Evolutionary conservation across 2,329 filamentous ascomycete genomes (phyloP).

Genomic region (Verticillium nonalfalfae): DNA sequence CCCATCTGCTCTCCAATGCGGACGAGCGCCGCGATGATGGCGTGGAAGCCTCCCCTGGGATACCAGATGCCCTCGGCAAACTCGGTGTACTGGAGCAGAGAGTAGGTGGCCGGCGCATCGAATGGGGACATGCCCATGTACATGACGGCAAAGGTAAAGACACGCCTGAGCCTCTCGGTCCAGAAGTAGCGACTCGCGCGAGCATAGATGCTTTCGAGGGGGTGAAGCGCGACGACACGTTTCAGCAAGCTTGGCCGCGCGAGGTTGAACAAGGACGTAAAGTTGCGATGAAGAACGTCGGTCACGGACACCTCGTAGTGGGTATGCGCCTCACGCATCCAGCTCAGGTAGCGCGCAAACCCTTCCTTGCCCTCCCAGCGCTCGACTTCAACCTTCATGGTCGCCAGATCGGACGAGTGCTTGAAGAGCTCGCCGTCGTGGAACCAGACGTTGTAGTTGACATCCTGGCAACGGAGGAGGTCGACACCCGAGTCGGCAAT

Average conservation of each 20-base stretch:
- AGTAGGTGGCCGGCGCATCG: constrained; percentile 69
- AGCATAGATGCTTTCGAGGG: constrained; percentile 64
- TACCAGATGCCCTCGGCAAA: constrained; percentile 73
- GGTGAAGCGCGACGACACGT: constrained; percentile 56
- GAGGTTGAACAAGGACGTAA: constrained; percentile 53
- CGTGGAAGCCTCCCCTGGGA: constrained; percentile 64
- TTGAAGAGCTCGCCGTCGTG: constrained; percentile 58
- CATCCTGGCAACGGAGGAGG: constrained; percentile 60
- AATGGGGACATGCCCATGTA: constrained; percentile 79
- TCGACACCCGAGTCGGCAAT: constrained; percentile 60
- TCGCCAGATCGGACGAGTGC: constrained; percentile 60
- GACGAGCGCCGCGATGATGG: constrained; percentile 56
- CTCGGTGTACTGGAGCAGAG: constrained; percentile 68
- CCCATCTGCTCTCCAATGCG: constrained; percentile 55
- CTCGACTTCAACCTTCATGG: constrained; percentile 67
- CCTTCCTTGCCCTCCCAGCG: constrained; percentile 67
- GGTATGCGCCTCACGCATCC: constrained; percentile 58
- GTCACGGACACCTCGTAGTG: constrained; percentile 64
- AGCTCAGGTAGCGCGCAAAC: constrained; percentile 62
- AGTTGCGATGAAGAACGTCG: constrained; percentile 63
- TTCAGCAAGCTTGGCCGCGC: constrained; percentile 50
- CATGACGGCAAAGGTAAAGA: constrained; percentile 76
- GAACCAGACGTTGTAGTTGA: constrained; percentile 73
- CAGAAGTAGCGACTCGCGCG: constrained; percentile 62
- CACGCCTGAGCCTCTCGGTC: constrained; percentile 61